A percentile compares a stretch with the other conserved stretches of the same genome.
Evolutionary conservation across 2,329 filamentous ascomycete species (phyloP).

Genomic region (Pyricularia sp.): DNA sequence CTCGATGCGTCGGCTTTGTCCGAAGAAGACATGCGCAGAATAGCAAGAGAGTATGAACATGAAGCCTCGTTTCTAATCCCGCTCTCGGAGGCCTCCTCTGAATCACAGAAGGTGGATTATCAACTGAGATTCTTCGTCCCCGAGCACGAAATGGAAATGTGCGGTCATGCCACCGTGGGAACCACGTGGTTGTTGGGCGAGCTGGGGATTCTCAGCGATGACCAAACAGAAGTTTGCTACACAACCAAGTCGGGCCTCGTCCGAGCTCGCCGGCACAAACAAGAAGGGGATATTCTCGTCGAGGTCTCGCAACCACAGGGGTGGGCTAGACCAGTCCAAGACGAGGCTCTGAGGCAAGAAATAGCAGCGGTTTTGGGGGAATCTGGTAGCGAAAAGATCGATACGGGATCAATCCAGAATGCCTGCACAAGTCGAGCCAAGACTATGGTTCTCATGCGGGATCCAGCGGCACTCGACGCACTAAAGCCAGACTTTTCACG

Average conservation of each 20-base stretch:
- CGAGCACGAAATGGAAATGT: conserved; percentile 3
- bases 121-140: not conserved
- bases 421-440: conserved; percentile 1
- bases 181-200: not conserved
- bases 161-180: not conserved
- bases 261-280: not conserved
- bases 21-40: not conserved
- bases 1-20: not conserved
- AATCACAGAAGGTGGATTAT: not conserved
- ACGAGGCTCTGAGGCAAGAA: not conserved
- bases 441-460: not conserved
- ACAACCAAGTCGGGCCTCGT: not conserved
- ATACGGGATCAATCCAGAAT: not conserved
- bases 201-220: not conserved
- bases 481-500: not conserved
- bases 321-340: not conserved
- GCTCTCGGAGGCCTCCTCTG: not conserved
- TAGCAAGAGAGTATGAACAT: not conserved
- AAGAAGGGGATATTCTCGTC: not conserved
- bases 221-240: not conserved
- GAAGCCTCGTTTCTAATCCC: not conserved
- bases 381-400: no score
- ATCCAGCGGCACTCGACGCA: not conserved
- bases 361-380: not conserved
- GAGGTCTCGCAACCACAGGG: not conserved